Evolutionary conservation across 2,329 filamentous ascomycete species (phyloP).

Genomic region (Lachnellula occidentalis): DNA sequence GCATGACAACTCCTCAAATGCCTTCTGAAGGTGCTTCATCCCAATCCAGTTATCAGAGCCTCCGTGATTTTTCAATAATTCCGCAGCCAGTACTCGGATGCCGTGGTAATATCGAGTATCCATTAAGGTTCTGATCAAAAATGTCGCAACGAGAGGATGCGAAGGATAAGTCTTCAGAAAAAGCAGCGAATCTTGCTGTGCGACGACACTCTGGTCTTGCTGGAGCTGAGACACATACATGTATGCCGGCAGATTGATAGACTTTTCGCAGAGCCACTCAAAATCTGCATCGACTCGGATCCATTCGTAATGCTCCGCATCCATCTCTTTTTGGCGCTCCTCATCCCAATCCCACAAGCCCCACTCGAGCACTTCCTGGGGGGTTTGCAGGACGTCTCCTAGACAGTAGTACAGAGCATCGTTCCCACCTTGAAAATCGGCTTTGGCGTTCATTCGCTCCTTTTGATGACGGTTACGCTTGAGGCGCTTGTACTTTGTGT

Average conservation of each 20-base stretch:
- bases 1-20: constrained; percentile 86
- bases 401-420: constrained; percentile 86
- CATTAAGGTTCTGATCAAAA: constrained; percentile 83
- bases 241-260: constrained; percentile 78
- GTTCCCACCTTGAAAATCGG: constrained; percentile 61
- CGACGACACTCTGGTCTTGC: constrained; percentile 93
- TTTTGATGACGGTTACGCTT: constrained; percentile 82
- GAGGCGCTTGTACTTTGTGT: constrained; percentile 96
- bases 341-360: constrained; percentile 81
- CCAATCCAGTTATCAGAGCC: constrained; percentile 72
- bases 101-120: constrained; percentile 91
- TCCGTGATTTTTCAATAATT: constrained; percentile 71
- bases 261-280: constrained; percentile 88
- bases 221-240: constrained; percentile 98
- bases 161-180: constrained; percentile 62
- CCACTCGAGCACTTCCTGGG: constrained; percentile 81
- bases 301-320: constrained; percentile 96
- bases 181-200: constrained; percentile 72
- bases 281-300: constrained; percentile 97
- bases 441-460: constrained; percentile 63
- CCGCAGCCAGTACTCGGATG: constrained; percentile 79
- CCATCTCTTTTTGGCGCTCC: constrained; percentile 86
- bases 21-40: constrained; percentile 74
- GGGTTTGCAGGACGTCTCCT: constrained; percentile 80
- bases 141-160: constrained; percentile 80